Percentiles rank a stretch among this genome's conserved stretches.
Evolutionary conservation across 108 stramenopile species (phyloP).

Genomic region (Asterionellopsis glacialis): DNA sequence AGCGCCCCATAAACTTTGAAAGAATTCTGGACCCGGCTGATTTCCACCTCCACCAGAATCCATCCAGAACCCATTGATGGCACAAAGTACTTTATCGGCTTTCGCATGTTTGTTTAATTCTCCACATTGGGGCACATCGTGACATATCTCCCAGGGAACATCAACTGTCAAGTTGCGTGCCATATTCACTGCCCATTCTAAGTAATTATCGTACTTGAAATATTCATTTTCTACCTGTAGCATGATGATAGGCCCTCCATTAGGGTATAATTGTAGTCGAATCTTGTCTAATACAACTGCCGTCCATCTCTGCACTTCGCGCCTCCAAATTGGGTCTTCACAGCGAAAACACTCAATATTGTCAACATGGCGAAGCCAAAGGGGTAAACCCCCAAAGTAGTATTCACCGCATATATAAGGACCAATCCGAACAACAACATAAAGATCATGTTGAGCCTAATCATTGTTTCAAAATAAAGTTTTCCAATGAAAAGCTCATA

Average conservation of each 20-base stretch:
- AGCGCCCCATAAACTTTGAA: too few relatives aligned
- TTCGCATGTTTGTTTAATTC: neutral
- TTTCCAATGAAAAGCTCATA: too few relatives aligned
- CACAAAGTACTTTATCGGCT: too few relatives aligned
- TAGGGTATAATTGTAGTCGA: neutral
- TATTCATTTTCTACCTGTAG: constrained; percentile 3
- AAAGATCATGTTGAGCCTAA: too few relatives aligned
- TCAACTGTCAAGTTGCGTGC: neutral
- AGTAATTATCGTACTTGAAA: neutral
- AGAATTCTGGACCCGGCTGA: too few relatives aligned
- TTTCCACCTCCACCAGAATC: too few relatives aligned
- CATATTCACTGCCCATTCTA: neutral
- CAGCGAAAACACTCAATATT: constrained; percentile 1
- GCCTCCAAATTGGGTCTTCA: neutral
- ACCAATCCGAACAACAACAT: too few relatives aligned
- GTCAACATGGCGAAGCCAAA: too few relatives aligned
- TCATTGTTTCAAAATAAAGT: too few relatives aligned
- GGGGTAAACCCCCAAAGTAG: too few relatives aligned
- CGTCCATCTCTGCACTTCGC: neutral
- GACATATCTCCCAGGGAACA: neutral
- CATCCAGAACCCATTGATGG: too few relatives aligned
- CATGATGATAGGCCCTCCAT: constrained; percentile 1
- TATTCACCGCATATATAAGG: too few relatives aligned
- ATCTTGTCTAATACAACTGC: neutral
- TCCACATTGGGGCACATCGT: neutral